Evolutionary conservation across 345 rosid species (phyloP), one percentile per base, ranked within the genome.

Genomic region (Hibiscus syriacus): DNA sequence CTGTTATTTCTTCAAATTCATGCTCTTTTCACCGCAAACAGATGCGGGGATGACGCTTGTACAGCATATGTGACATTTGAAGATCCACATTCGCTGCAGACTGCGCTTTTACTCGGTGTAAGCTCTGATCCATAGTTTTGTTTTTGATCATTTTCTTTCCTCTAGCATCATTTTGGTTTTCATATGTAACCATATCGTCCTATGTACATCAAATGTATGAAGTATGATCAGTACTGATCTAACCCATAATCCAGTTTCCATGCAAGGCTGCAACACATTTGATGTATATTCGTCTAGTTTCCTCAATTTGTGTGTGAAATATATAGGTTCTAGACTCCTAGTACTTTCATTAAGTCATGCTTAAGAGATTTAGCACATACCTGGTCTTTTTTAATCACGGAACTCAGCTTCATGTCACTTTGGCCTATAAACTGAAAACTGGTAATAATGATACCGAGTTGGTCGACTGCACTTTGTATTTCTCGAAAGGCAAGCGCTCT

Each of bases 31-130:
- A 14, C 53, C 43, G 63, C 59, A 61, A 69, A 57, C 86, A 92
- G 98, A 48, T 83, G 78, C n/a, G 80, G 84, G 43, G 92, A 80
- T 19, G 72, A 80, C 76, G 83, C 87, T 9, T 72, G 84, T 50
- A 76, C 97, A 20, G 97, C 97, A 20, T 84, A 85, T 70, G 93
- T 90, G 71, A 88, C 95, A 53, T 90, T 90, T 69, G 74, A 71
- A 75, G 87, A 87, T 78, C 82, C 84, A 27, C 85, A 86, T 76
- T 85, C 89, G 69, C 69, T 92, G 58, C 87, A 86, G 69, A 92
- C 96, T 66, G 98, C 96, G 5, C 67, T 90, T 55, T 83, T 90
- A 74, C 97, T 92, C 74, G 85, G 79, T 75, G 98, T 88, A 80
- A 88, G 92, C 71, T 68, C 25, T 43, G 12, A 19, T 58, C 34